Evolutionary conservation across 2,329 filamentous ascomycete species (phyloP), one percentile per base, ranked within the genome.

Genomic region (Clarireedia sp.): DNA sequence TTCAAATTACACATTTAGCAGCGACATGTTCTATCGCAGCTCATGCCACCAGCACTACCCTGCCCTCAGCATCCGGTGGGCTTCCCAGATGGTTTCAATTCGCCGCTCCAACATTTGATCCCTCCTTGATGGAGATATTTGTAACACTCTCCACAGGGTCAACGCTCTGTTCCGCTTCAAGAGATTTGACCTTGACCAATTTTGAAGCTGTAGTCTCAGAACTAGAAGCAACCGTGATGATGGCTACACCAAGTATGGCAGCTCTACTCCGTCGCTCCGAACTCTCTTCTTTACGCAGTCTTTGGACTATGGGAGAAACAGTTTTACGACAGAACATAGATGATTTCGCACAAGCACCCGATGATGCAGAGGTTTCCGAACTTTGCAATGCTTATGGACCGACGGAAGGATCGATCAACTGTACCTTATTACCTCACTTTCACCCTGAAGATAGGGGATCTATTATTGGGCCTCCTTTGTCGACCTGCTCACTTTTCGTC

Each of bases 1-100:
- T 78, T 24, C 69, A 75, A 26, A 54, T 69, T 24, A 55, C 57
- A n/a, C 64, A 67, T 51, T 38, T 48, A 2, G 48, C 58, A 44
- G 43, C 12, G 50, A 61, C 26, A 53, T 64, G 17, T 51, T 51
- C 48, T 2, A 51, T 51, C 40, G 36, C 23, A 23, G 33, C 51
- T 9, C 44, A 47, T 26, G 21, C 40, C 33, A 40, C 45, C 19
- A 47, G 50, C 10, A 23, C 41, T 3, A 29, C 7, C 10, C 26
- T 54, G 19, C 33, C 51, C 47, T 16, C 29, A n/a, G 29, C 44
- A 47, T 38, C 43, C 7, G 40, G 46, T 29, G 41, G 41, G 29
- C 26, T 51, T n/a, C 33, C 48, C 1, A 3, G 50, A 38, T 46
- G 24, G 41, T 52, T 46, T 46, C 50, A 46, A 10, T 46, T 52